Base-by-base conservation (phyloP, 495 filamentous ascomycete species). In the Penicillium lagena region DNA sequence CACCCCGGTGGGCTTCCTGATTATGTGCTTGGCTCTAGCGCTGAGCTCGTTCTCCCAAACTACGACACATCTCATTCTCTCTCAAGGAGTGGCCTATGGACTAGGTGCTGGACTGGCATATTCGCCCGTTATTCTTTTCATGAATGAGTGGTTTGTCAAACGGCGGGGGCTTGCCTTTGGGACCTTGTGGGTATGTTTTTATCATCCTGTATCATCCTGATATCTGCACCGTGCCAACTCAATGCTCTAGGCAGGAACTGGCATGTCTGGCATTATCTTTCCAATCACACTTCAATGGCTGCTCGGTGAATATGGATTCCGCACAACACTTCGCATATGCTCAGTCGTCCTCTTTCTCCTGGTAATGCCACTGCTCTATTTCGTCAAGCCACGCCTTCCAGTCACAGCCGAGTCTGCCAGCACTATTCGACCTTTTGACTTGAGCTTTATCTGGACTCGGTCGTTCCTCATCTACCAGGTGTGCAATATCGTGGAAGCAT, bases 111-210 rank as follows among this genome's bases (percentile, higher is more conserved):
- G 61, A 29, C 47, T 78, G 9, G 52, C 69, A 2, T 78, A 75
- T 54, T 62, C 58, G 4, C 72, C 73, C 0, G 61, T 63, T 9
- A 67, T 71, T 12, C 47, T 76, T 1, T 77, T 70, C 42, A 61
- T 80, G 33, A 71, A 76, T 32, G 73, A 79, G 32, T 81, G 77
- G 77, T 81, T 80, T 49, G 51, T 73, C 4, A 51, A 55, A 32
- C 59, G 63, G 12, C 73, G 73, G 45, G 68, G 73, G 2, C 51
- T 77, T 0, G 75, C 75, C 2, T 76, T 68, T 48, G 75, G 73
- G 2, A 62, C 73, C 22, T 72, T 75, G 64, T 73, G 70, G 71
- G 64, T 62, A 35, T 37, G 46, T 50, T 37, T 10, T 4, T 22
- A 22, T 22, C 6, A 4, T 22, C 6, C 4, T 22, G 1, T 17